Evolutionary conservation across 1,284 basidiomycete genomes (phyloP), one percentile per base, ranked within the genome.

Genomic region (Gomphus sp.): DNA sequence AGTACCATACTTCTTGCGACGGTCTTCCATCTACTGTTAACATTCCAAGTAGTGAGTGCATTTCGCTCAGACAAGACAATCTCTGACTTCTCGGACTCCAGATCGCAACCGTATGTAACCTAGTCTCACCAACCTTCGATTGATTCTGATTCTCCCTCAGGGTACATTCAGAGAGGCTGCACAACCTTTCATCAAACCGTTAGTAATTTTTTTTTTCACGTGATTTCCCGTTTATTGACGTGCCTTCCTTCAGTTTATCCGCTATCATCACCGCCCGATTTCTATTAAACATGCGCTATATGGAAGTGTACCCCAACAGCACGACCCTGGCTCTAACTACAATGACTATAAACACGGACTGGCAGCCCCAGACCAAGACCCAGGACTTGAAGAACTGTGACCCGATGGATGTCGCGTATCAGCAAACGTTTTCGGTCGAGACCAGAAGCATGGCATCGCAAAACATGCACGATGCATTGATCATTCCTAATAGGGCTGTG

Each of bases 221-320:
- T 9, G 9, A 2, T 22, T 18, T 18, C 6, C 47, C 16, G 18
- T 37, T 11, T 33, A 28, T 43, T 43, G 7, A 14, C 28, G 33
- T 1, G 3, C 4, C 22, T 5, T 6, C n/a, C 25, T 37, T 11
- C 11, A 58, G 57, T 22, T 4, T 58, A 14, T 58, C 57, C 16
- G 34, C 57, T 44, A 6, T 58, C n/a, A 58, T 58, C 18, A 58
- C 57, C 36, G 48, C 57, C 11, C 57, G 41, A 43, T 58, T 58
- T 41, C 48, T 58, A 3, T 16, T 58, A 10, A 52, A 52, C 50
- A 58, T 58, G 57, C 57, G 57, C 12, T 52, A 52, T 33, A 58
- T 58, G 57, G 57, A 52, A n/a, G 57, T 58, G 18, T 52, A 58
- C 41, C 57, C 57, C 14, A 58, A 58, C 25, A 50, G 57, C 31